phyloP scores from a whole-genome alignment of 2,329 filamentous ascomycete species.

The Microcyclospora tardicrescens region DNA sequence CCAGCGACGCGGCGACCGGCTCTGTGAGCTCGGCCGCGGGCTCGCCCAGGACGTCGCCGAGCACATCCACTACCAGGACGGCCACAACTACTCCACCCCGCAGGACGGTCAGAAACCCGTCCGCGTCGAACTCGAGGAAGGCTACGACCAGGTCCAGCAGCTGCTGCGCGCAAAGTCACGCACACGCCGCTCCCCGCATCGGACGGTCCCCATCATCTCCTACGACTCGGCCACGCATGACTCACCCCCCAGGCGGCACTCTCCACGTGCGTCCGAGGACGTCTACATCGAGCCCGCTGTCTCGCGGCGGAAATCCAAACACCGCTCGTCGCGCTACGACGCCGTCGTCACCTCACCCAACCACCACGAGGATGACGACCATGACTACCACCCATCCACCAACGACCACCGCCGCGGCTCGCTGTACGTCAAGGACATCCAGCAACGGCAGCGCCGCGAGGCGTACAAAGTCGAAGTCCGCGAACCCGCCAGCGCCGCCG shows the following conservation, averaged over 20 bases:
- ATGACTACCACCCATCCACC: slow-evolving; percentile 19
- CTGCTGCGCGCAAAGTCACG: slow-evolving; percentile 32
- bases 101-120: slow-evolving; percentile 28
- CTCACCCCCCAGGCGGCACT: slow-evolving; percentile 23
- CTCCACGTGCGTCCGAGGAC: slow-evolving; percentile 7
- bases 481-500: slow-evolving; percentile 16
- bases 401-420: slow-evolving; percentile 25
- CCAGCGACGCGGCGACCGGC: slow-evolving; percentile 25
- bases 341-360: slow-evolving; percentile 7
- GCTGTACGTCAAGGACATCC: slow-evolving; percentile 28
- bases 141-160: slow-evolving; percentile 27
- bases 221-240: slow-evolving; percentile 32
- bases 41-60: slow-evolving; percentile 33
- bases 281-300: slow-evolving; percentile 8
- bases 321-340: slow-evolving; percentile 6
- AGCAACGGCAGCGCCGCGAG: slow-evolving; percentile 22
- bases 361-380: slow-evolving; percentile 6
- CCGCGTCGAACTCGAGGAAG: slow-evolving; percentile 32
- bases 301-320: slow-evolving; percentile 3
- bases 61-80: slow-evolving; percentile 30
- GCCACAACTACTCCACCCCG: slow-evolving; percentile 17
- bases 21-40: slow-evolving; percentile 31
- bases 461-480: slow-evolving; percentile 30
- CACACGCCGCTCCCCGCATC: slow-evolving; percentile 22
- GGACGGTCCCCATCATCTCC: slow-evolving; percentile 26